phyloP scores from a whole-genome alignment of 202 grass and related monocot genomes.

The Miscanthus sacchariflorus region DNA sequence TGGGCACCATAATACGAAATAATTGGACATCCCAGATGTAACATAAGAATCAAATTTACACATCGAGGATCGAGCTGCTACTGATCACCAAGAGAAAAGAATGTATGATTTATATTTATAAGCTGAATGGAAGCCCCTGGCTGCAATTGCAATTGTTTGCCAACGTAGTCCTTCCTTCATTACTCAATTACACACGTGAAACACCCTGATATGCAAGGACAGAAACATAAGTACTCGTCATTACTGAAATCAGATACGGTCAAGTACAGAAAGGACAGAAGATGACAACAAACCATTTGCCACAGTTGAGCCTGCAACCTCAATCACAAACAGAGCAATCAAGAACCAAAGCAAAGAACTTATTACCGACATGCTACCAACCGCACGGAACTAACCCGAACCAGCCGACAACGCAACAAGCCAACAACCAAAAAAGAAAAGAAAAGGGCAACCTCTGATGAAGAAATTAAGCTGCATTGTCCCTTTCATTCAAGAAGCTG shows the following conservation, averaged over 20 bases:
- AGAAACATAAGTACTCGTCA: background rate
- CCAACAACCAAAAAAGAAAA: slow-evolving; percentile 11
- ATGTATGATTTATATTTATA: background rate
- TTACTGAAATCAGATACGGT: background rate
- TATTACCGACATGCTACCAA: slow-evolving; percentile 1
- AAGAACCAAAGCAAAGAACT: background rate
- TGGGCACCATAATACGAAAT: background rate
- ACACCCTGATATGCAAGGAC: background rate
- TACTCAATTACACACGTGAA: background rate
- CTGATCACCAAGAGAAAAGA: background rate
- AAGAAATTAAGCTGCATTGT: slow-evolving; percentile 12
- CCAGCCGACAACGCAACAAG: slow-evolving; percentile 4
- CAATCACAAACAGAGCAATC: slow-evolving; percentile 4
- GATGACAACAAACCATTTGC: background rate
- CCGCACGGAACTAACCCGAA: background rate
- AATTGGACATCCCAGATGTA: slow-evolving; percentile 10
- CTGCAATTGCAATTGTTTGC: background rate
- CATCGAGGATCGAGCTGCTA: background rate
- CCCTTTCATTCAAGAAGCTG: slow-evolving; percentile 6
- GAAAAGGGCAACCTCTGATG: background rate
- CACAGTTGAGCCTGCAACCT: background rate
- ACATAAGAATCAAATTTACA: background rate
- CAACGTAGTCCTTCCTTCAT: background rate
- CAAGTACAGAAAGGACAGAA: background rate
- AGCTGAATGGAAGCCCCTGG: background rate